Evolutionary conservation across 768 basidiomycete species (phyloP).

Genomic region (Mycena filopes): DNA sequence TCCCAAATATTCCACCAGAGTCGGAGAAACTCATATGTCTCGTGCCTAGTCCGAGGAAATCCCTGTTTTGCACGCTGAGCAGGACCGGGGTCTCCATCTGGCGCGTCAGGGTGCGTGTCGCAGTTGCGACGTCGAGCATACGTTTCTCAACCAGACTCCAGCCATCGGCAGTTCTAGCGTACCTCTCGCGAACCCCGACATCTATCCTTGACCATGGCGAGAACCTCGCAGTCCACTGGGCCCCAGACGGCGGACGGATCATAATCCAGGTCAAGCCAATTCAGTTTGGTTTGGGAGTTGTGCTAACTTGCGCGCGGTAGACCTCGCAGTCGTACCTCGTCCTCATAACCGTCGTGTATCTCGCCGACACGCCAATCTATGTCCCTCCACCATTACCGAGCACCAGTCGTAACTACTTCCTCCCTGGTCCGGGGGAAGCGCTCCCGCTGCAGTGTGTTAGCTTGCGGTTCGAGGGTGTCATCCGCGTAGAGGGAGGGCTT

Average conservation of each 20-base stretch:
- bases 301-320: slow-evolving; percentile 49
- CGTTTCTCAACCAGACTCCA: slow-evolving; percentile 40
- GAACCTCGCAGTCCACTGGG: slow-evolving; percentile 81
- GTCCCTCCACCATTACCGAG: slow-evolving; percentile 61
- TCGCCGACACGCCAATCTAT: slow-evolving; percentile 65
- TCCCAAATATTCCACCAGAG: slow-evolving; percentile 71
- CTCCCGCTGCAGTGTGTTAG: slow-evolving; percentile 73
- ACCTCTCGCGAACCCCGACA: slow-evolving; percentile 78
- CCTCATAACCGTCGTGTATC: slow-evolving; percentile 72
- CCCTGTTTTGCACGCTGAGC: slow-evolving; percentile 83
- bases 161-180: slow-evolving; percentile 79
- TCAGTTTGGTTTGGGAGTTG: background rate
- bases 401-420: slow-evolving; percentile 70
- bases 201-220: slow-evolving; percentile 89
- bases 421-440: slow-evolving; percentile 85
- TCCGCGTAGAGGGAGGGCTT: slow-evolving; percentile 79
- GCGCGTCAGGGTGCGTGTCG: slow-evolving; percentile 77
- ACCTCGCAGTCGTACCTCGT: slow-evolving; percentile 86
- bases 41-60: slow-evolving; percentile 75
- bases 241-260: slow-evolving; percentile 82
- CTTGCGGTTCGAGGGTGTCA: slow-evolving; percentile 83
- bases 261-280: slow-evolving; percentile 73
- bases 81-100: slow-evolving; percentile 78
- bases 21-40: slow-evolving; percentile 60
- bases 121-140: background rate